Evolutionary conservation across 1,139 yeast genomes (phyloP).

Genomic region (Taphrina flavorubra): DNA sequence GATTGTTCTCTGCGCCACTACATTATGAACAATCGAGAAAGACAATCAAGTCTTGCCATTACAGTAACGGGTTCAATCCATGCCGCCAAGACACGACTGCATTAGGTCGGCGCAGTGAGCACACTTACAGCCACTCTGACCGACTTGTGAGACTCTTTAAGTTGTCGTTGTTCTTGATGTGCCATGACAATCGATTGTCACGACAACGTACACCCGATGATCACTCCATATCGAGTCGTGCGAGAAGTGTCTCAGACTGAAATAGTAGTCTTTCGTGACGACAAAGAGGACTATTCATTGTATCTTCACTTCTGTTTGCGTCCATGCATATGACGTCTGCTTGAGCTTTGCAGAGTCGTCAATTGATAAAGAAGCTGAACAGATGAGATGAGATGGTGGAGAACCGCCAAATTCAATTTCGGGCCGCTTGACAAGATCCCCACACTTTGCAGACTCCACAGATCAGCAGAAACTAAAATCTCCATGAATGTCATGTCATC

Average conservation of each 20-base stretch:
- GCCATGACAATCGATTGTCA: not conserved
- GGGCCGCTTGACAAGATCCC: not conserved
- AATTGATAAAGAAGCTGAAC: not conserved
- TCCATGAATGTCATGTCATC: too few species aligned
- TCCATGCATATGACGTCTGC: too few species aligned
- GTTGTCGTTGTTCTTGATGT: not conserved
- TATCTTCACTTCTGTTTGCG: too few species aligned
- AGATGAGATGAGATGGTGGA: not conserved
- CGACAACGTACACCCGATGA: too few species aligned
- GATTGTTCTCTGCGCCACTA: slow-evolving; percentile 5
- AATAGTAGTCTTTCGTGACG: too few species aligned
- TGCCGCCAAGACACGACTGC: not conserved
- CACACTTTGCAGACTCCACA: not conserved
- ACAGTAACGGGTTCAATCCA: too few species aligned
- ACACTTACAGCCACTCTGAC: not conserved
- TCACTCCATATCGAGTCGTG: too few species aligned
- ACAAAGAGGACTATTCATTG: not conserved
- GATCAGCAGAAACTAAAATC: too few species aligned
- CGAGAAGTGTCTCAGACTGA: not conserved
- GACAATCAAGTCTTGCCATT: not conserved
- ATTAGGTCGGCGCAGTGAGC: not conserved
- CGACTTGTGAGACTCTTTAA: not conserved
- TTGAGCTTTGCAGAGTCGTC: too few species aligned
- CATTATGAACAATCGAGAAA: not conserved
- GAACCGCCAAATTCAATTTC: not conserved